Evolutionary conservation across 139 green algal species (phyloP).

Genomic region (Picochlorum costavermella): DNA sequence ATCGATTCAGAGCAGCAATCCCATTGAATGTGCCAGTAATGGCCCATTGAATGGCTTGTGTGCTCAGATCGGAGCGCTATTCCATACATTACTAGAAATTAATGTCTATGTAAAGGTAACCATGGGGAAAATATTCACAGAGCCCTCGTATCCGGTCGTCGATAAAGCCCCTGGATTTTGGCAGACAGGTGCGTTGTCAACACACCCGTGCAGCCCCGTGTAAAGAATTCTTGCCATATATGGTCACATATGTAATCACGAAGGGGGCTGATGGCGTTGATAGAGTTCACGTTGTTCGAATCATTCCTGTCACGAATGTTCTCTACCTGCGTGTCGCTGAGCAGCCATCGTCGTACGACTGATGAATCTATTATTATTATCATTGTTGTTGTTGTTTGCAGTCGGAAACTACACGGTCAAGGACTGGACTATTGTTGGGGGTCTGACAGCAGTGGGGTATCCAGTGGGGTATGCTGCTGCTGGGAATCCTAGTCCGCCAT

Average conservation of each 20-base stretch:
- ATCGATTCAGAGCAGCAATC: too few species aligned
- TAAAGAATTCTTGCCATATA: too few species aligned
- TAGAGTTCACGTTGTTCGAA: too few species aligned
- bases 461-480: constrained; percentile 22
- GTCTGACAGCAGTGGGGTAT: background rate
- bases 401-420: constrained; percentile 20
- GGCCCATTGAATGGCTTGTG: too few species aligned
- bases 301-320: too few species aligned
- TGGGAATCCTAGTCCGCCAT: constrained; percentile 20
- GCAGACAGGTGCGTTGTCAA: constrained; percentile 14
- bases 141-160: constrained; percentile 25
- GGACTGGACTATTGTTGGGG: constrained; percentile 12
- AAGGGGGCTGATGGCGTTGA: too few species aligned
- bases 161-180: constrained; percentile 17
- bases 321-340: too few species aligned
- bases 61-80: too few species aligned
- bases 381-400: constrained; percentile 1
- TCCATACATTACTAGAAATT: too few species aligned
- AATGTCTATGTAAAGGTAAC: too few species aligned
- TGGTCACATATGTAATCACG: too few species aligned
- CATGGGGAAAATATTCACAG: constrained; percentile 22
- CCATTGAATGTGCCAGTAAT: too few species aligned
- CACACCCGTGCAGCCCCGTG: background rate
- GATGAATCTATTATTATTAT: background rate
- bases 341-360: background rate